Conservation (phyloP, 441 rosid species). For the Syzygium malaccense region DNA sequence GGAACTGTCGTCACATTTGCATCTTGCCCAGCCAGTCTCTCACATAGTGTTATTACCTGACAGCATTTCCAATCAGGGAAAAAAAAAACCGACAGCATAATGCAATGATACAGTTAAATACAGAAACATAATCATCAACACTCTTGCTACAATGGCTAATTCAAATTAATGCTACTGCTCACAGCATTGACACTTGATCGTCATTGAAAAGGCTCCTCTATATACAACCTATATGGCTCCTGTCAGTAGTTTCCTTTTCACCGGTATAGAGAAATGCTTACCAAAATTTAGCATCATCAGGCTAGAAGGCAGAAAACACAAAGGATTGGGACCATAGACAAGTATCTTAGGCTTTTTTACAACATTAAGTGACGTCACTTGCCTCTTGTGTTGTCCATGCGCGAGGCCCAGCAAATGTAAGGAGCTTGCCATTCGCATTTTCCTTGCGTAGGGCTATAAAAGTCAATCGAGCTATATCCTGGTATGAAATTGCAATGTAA, state of each 20-base stretch:
- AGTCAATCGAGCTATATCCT: conserved; percentile 94
- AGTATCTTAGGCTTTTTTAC: not conserved
- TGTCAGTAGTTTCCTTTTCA: not conserved
- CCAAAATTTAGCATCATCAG: not conserved
- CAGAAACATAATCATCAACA: not conserved
- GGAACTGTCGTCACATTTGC: conserved; percentile 97
- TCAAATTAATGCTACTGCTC: not conserved
- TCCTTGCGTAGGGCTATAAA: conserved; percentile 77
- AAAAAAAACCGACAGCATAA: not conserved
- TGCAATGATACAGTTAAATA: not conserved
- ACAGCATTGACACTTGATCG: not conserved
- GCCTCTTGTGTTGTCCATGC: conserved; percentile 99
- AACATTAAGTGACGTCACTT: conserved; percentile 1
- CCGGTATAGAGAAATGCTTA: not conserved
- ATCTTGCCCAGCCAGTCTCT: conserved; percentile 97
- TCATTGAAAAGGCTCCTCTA: not conserved
- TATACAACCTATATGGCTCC: not conserved
- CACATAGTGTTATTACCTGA: conserved; percentile 85
- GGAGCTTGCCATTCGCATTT: conserved; percentile 58
- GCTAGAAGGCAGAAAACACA: not conserved
- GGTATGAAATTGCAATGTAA: not conserved
- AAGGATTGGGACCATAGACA: not conserved
- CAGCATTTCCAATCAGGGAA: not conserved
- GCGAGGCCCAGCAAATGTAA: conserved; percentile 93
- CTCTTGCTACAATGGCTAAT: not conserved